Evolutionary conservation across 2,329 filamentous ascomycete species (phyloP), one percentile per base, ranked within the genome.

Genomic region (Diaporthe vexans): DNA sequence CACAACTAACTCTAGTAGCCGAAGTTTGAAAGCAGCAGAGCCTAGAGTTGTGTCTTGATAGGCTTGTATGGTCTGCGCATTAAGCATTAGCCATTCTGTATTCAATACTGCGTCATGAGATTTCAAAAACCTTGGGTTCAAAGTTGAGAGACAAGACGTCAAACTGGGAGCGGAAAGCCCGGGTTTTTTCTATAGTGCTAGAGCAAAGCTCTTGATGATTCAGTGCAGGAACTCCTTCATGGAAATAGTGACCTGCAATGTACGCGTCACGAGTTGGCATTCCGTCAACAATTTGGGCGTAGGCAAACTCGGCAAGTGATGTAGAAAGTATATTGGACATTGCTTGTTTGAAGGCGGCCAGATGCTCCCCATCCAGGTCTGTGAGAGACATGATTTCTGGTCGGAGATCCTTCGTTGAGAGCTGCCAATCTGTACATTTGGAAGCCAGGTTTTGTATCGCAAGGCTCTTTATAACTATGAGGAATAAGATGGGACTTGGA

Each of bases 1-100:
- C 0, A 80, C 81, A 7, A 80, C 72, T 2, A 84, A 51, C 70
- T 84, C 82, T 15, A 83, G 79, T 4, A 84, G 76, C 1, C 79
- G 75, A 26, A 77, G 78, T 0, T 80, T 74, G 58, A 81, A 84
- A 0, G 75, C 69, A 17, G 73, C 65, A 8, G 81, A 82, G 4
- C 75, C 78, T 2, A 61, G 76, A 1, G 77, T 59, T 0, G 80
- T 77, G 11, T 78, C 75, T 26, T 77, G 76, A 73, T 78, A 83
- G 0, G 73, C 77, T 48, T 74, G 48, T 4, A 82, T 24, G 19
- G 79, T 74, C 81, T 81, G 21, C 1, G 33, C 33, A 29, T 19
- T 29, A 19, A 58, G 21, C 0, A 58, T 57, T 46, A 70, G 67
- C 51, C 0, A 57, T 33, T 33, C 26, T 8, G 3, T 35, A 57